phyloP scores from a whole-genome alignment of 2,329 filamentous ascomycete genomes.

The Incumbomyces delicatus region DNA sequence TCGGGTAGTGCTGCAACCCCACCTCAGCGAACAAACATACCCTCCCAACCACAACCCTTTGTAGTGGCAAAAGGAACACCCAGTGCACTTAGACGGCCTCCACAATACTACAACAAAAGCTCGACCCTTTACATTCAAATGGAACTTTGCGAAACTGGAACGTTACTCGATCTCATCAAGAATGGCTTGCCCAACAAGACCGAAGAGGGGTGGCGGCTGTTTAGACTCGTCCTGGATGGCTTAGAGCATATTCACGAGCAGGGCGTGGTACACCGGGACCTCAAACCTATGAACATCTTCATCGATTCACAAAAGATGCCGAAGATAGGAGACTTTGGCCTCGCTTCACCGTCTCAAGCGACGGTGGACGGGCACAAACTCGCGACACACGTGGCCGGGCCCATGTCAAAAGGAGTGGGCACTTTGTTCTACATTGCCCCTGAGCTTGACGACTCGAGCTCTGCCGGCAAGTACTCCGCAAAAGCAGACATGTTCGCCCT shows the following conservation, averaged over 20 bases:
- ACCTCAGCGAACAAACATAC: constrained; percentile 25
- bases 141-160: constrained; percentile 95
- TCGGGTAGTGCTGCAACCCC: constrained; percentile 21
- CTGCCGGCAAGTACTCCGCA: constrained; percentile 69
- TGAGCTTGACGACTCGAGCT: constrained; percentile 59
- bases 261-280: constrained; percentile 87
- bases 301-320: constrained; percentile 84
- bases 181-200: constrained; percentile 63
- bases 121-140: constrained; percentile 90
- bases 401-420: constrained; percentile 42
- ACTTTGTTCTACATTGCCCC: constrained; percentile 91
- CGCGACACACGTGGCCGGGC: constrained; percentile 45
- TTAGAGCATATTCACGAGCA: constrained; percentile 80
- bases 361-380: constrained; percentile 2
- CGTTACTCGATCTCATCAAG: constrained; percentile 72
- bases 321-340: constrained; percentile 91
- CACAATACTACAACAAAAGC: constrained; percentile 6
- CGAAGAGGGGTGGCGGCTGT: constrained; percentile 78
- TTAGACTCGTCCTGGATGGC: constrained; percentile 84
- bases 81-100: constrained; percentile 14
- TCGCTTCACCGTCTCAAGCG: constrained; percentile 64
- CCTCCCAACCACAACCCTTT: constrained; percentile 4
- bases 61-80: constrained; percentile 20
- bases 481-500: constrained; percentile 99
- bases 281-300: constrained; percentile 97